These are phyloP conservation scores for Sinapis alba DNA, from an alignment of 441 rosid species.

Conservation along the genomic window DNA sequence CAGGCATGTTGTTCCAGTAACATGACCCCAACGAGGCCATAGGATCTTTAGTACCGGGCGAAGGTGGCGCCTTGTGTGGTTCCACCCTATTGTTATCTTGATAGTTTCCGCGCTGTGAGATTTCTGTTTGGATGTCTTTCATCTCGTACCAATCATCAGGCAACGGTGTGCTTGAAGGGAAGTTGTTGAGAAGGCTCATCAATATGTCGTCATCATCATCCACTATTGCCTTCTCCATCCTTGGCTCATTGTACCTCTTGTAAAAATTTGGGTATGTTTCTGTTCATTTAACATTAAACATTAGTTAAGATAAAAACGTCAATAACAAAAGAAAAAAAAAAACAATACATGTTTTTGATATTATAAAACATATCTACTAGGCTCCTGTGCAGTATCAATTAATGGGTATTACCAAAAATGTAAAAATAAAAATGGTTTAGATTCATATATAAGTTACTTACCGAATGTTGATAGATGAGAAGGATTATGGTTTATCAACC, in stretches of 20 bases:
- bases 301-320: neutral
- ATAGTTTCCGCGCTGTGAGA: constrained; percentile 17
- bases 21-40: constrained; percentile 45
- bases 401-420: neutral
- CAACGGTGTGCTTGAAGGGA: constrained; percentile 54
- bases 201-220: constrained; percentile 54
- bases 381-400: neutral
- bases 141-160: constrained; percentile 74
- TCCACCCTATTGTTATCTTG: constrained; percentile 17
- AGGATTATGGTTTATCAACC: constrained; percentile 43
- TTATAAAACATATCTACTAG: neutral
- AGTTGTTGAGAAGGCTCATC: constrained; percentile 60
- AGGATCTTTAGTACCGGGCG: constrained; percentile 28
- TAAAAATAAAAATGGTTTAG: constrained; percentile 1
- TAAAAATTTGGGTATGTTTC: constrained; percentile 37
- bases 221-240: constrained; percentile 48
- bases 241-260: constrained; percentile 42
- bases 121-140: constrained; percentile 22
- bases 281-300: constrained; percentile 23
- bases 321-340: neutral
- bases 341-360: neutral
- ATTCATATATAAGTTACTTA: constrained; percentile 14
- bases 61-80: constrained; percentile 1
- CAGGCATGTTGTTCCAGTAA: constrained; percentile 65
- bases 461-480: constrained; percentile 53